Evolutionary conservation across 164 flowering plant genomes (phyloP), one percentile per base, ranked within the genome.

Genomic region (Chloranthus sessilifolius): DNA sequence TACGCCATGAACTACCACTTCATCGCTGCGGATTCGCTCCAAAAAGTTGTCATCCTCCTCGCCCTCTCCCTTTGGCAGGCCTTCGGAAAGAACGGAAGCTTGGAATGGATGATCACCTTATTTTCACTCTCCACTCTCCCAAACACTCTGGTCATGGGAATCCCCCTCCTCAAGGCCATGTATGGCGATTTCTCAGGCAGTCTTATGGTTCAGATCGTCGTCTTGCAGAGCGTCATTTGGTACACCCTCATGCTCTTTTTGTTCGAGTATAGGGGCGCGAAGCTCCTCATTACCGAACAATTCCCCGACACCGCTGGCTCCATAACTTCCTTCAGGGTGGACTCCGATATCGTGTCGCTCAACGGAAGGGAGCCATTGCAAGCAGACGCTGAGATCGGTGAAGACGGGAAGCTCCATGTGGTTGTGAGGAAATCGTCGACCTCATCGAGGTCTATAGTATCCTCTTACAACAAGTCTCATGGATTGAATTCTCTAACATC

Each of bases 61-160:
- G 94, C 94, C 7, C 84, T 92, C 15, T 67, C 73, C 43, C 39
- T 79, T 1, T 92, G 98, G 96, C 80, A 77, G 25, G 22, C 47
- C 24, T 62, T 91, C 33, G 48, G 59, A 30, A 74, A 71, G 39
- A 61, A 47, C 7, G 83, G 81, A 3, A 72, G 56, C 56, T 55
- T 83, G 0, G 98, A 88, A 11, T 85, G 98, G 96, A 64, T 78
- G 77, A 91, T 88, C 61, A 91, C 96, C 1, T 67, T 91, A 17
- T 91, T 91, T 60, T 91, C 98, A 0, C 83, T 91, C 31, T 85
- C 96, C 8, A 77, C 95, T 2, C 85, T 88, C 14, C 98, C 96
- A 5, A 91, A 88, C 70, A 91, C 98, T 2, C 88, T 91, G 7
- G 98, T 91, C 30, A 88, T 91, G 95, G 96, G 98, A 0, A 88